phyloP scores from a whole-genome alignment of 2,329 filamentous ascomycete genomes.

The Colletotrichum liriopes region DNA sequence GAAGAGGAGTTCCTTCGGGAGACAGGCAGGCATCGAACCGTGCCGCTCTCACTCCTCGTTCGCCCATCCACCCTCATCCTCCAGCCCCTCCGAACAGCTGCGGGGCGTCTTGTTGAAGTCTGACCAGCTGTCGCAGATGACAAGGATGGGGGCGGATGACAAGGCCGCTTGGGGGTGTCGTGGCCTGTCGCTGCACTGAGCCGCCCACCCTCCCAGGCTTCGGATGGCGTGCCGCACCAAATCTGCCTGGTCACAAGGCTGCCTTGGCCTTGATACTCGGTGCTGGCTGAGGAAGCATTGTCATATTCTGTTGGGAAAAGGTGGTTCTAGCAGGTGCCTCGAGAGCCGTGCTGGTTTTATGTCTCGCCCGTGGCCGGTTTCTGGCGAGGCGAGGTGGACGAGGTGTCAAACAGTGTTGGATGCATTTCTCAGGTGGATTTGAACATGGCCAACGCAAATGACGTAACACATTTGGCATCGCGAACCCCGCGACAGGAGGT shows the following conservation, averaged over 20 bases:
- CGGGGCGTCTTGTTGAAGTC: conserved; percentile 18
- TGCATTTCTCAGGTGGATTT: conserved; percentile 22
- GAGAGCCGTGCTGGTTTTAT: background rate
- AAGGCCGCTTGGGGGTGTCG: conserved; percentile 25
- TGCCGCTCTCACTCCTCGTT: background rate
- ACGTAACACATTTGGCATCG: conserved; percentile 22
- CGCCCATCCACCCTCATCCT: background rate
- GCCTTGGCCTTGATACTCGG: conserved; percentile 24
- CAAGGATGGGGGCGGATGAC: conserved; percentile 37
- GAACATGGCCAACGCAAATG: conserved; percentile 25
- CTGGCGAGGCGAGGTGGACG: conserved; percentile 1
- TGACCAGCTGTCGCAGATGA: conserved; percentile 33
- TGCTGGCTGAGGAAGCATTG: background rate
- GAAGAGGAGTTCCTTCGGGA: background rate
- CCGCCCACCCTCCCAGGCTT: conserved; percentile 36
- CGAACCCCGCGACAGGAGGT: background rate
- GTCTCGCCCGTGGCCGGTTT: conserved; percentile 24
- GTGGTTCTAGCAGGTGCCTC: conserved; percentile 6
- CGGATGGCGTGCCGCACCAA: conserved; percentile 41
- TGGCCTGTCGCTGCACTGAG: conserved; percentile 37
- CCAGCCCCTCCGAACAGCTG: conserved; percentile 9
- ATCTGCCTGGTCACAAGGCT: conserved; percentile 42
- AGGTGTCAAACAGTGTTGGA: background rate
- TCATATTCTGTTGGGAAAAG: conserved; percentile 25
- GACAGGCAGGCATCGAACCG: background rate